These are phyloP conservation scores for Colletotrichum sojae DNA, from an alignment of 2,329 filamentous ascomycete species.

Conservation along the genomic window DNA sequence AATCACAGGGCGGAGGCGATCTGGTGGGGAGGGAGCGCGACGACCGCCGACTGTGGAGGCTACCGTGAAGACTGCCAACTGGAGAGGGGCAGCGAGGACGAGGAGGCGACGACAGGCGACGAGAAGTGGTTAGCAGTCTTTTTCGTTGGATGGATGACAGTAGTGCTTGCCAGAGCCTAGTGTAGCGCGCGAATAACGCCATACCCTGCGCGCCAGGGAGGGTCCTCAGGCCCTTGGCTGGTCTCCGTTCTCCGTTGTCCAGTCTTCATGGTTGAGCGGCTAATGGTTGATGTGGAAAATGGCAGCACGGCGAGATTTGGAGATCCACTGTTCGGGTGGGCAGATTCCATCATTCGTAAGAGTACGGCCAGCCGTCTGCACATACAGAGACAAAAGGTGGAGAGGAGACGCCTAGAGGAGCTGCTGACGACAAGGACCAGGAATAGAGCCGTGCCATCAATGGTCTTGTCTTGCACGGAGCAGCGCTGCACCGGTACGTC, in stretches of 20 bases:
- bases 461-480: background rate
- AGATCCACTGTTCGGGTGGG: slow-evolving; percentile 39
- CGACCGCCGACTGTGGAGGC: slow-evolving; percentile 38
- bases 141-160: slow-evolving; percentile 24
- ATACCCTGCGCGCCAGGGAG: slow-evolving; percentile 37
- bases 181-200: slow-evolving; percentile 42
- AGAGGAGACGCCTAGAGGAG: slow-evolving; percentile 33
- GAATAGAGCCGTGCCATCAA: slow-evolving; percentile 33
- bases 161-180: slow-evolving; percentile 22
- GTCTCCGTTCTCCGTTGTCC: slow-evolving; percentile 31
- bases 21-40: slow-evolving; percentile 39
- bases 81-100: slow-evolving; percentile 30
- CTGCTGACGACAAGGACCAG: slow-evolving; percentile 38
- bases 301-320: slow-evolving; percentile 40
- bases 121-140: slow-evolving; percentile 30
- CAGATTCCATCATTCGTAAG: slow-evolving; percentile 41
- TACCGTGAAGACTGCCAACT: slow-evolving; percentile 16
- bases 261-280: slow-evolving; percentile 39
- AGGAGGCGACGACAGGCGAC: slow-evolving; percentile 25
- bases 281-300: slow-evolving; percentile 38
- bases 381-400: slow-evolving; percentile 39
- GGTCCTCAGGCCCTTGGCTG: slow-evolving; percentile 39
- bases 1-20: slow-evolving; percentile 40
- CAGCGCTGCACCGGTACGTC: background rate
- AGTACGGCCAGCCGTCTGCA: slow-evolving; percentile 39